Evolutionary conservation across 495 filamentous ascomycete genomes (phyloP).

Genomic region (Apodospora peruviana): DNA sequence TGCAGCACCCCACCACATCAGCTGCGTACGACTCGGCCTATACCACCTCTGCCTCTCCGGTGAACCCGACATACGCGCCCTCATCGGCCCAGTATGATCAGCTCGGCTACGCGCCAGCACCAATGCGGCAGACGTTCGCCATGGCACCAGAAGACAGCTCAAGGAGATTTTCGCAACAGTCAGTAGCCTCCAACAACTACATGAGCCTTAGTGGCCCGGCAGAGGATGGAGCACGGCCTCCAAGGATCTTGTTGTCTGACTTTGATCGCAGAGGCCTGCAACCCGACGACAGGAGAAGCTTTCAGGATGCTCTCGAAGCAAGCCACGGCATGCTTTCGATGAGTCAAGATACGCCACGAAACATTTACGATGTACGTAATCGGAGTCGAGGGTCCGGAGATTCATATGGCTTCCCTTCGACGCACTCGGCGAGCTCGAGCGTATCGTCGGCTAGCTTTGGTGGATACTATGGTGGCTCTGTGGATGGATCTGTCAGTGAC

Average conservation of each 20-base stretch:
- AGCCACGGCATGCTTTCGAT: constrained; percentile 84
- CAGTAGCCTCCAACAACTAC: constrained; percentile 54
- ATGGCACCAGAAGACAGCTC: constrained; percentile 54
- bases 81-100: constrained; percentile 62
- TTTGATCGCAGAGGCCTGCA: constrained; percentile 50
- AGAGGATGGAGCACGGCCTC: constrained; percentile 34
- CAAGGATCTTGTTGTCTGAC: constrained; percentile 58
- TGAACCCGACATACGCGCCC: constrained; percentile 62
- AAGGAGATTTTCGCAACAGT: constrained; percentile 86
- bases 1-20: constrained; percentile 43
- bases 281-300: constrained; percentile 60
- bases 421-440: constrained; percentile 90
- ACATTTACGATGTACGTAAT: constrained; percentile 69
- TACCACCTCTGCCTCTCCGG: constrained; percentile 52
- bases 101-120: constrained; percentile 57
- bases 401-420: constrained; percentile 87
- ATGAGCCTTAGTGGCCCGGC: constrained; percentile 12
- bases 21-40: constrained; percentile 44
- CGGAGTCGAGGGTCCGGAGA: constrained; percentile 64
- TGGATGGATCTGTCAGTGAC: constrained; percentile 88
- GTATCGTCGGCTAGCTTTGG: constrained; percentile 74
- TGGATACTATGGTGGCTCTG: constrained; percentile 77
- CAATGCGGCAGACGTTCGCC: constrained; percentile 55
- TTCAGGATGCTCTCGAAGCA: constrained; percentile 81
- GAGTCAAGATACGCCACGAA: constrained; percentile 84